Conservation (phyloP, 2,329 filamentous ascomycete species). For the Xylaria sp. region DNA sequence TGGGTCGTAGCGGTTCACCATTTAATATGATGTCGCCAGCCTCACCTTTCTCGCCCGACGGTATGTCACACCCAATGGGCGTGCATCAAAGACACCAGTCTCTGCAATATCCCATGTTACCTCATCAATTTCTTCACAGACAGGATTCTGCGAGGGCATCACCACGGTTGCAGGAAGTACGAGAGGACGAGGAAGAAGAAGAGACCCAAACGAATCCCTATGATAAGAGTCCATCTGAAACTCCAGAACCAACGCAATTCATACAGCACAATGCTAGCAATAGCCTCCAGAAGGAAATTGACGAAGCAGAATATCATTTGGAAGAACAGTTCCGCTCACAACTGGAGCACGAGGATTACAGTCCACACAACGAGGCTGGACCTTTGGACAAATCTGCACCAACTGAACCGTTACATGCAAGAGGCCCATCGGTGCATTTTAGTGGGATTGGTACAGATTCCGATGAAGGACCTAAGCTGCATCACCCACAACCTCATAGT, state of each 20-base stretch:
- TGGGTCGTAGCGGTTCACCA: conserved; percentile 71
- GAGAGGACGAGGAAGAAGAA: conserved; percentile 79
- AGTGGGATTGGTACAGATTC: conserved; percentile 64
- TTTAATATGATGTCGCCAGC: conserved; percentile 71
- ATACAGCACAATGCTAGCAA: conserved; percentile 76
- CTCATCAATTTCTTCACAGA: conserved; percentile 65
- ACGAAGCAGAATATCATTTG: conserved; percentile 85
- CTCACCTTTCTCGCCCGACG: conserved; percentile 69
- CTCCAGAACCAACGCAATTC: conserved; percentile 60
- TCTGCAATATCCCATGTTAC: conserved; percentile 66
- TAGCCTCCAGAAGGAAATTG: conserved; percentile 83
- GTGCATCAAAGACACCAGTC: conserved; percentile 68
- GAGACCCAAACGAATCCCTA: conserved; percentile 58
- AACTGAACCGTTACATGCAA: conserved; percentile 51
- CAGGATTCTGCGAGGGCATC: conserved; percentile 66
- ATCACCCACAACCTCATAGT: conserved; percentile 79
- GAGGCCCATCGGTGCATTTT: conserved; percentile 61
- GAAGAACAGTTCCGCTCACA: conserved; percentile 83
- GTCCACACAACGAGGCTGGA: conserved; percentile 65
- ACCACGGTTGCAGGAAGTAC: conserved; percentile 74
- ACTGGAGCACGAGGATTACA: conserved; percentile 81
- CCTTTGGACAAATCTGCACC: conserved; percentile 40
- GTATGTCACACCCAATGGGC: conserved; percentile 56
- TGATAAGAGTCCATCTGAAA: conserved; percentile 64
- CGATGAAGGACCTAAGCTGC: conserved; percentile 67